Evolutionary conservation across 495 filamentous ascomycete species (phyloP), one percentile per base, ranked within the genome.

Genomic region (Neurospora sp.): DNA sequence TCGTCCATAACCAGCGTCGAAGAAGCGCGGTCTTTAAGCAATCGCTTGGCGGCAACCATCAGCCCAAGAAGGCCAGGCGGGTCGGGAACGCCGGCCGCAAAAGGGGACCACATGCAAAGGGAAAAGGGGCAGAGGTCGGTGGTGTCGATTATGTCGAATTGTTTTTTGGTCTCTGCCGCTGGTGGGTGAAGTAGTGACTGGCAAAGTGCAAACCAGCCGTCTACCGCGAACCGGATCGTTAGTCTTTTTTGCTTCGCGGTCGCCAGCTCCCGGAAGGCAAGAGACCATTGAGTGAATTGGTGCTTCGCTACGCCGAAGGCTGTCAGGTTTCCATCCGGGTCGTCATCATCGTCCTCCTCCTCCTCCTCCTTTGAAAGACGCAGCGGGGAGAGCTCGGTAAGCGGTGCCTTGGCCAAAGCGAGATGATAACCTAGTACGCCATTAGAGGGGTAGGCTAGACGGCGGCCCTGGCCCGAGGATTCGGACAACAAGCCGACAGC

Each of bases 111-210:
- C 7, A 6, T 61, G 47, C 22, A 3, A 22, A 16, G 20, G 9
- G 47, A 16, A 2, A 22, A 4, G 0, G n/a, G n/a, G n/a, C n/a
- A 59, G 8, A 89, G 78, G 71, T 86, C 86, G 6, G 86, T 88
- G 1, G 88, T 89, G 73, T 90, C 87, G 45, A 90, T 87, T n/a
- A 86, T 80, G 72, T 89, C 81, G 70, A 90, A 90, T 37, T 79
- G 68, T 39, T 73, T 71, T 83, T 8, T 71, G 70, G 18, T 74
- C 74, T 27, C 27, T n/a, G n/a, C n/a, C n/a, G n/a, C n/a, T n/a
- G n/a, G n/a, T n/a, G n/a, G n/a, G n/a, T n/a, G n/a, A n/a, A n/a
- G n/a, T n/a, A n/a, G n/a, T n/a, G n/a, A n/a, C n/a, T n/a, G 79
- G 59, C 84, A 86, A 22, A 88, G 76, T 1, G 82, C 74, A 22